A percentile compares a stretch with the other conserved stretches of the same genome.
Evolutionary conservation across 2,329 filamentous ascomycete genomes (phyloP).

Genomic region (Endothia cerciana): DNA sequence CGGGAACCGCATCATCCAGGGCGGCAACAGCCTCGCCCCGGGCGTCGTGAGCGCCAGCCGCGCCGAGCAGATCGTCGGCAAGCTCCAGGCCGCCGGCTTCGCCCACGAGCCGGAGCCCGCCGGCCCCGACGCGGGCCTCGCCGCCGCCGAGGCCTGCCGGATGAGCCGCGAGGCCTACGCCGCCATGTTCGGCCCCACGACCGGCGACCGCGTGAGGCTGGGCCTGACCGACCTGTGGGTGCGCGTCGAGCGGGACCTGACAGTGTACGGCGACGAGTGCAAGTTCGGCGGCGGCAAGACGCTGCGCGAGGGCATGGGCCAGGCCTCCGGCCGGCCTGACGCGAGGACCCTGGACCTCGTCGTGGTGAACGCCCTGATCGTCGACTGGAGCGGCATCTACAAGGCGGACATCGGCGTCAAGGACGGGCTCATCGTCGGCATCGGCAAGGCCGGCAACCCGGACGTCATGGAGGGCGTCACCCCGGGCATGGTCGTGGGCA

Average conservation of each 20-base stretch:
- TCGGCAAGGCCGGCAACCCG: constrained; percentile 96
- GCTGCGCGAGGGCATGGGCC: constrained; percentile 92
- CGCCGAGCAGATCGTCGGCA: constrained; percentile 66
- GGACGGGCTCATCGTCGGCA: constrained; percentile 80
- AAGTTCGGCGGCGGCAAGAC: constrained; percentile 96
- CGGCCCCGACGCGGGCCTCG: constrained; percentile 53
- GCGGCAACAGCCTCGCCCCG: constrained; percentile 79
- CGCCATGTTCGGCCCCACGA: constrained; percentile 91
- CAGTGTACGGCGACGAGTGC: constrained; percentile 88
- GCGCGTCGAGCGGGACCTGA: constrained; percentile 83
- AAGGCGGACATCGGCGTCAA: constrained; percentile 97
- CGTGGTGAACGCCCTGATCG: constrained; percentile 84
- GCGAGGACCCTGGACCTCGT: constrained; percentile 79
- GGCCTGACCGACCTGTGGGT: constrained; percentile 89
- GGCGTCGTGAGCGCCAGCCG: constrained; percentile 70
- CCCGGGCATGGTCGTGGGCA: constrained; percentile 78
- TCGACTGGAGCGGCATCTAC: constrained; percentile 92
- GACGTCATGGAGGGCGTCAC: constrained; percentile 92
- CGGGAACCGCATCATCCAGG: constrained; percentile 77
- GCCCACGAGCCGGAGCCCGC: constrained; percentile 73
- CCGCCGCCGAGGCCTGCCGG: constrained; percentile 62
- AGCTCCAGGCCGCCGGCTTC: constrained; percentile 74
- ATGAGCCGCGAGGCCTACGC: constrained; percentile 82
- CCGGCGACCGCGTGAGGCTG: constrained; percentile 80
- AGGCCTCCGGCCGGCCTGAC: constrained; percentile 77